Percentiles rank a stretch among this genome's conserved stretches.
Conservation (phyloP, 1,284 basidiomycete genomes). For the Moesziomyces sp. region DNA sequence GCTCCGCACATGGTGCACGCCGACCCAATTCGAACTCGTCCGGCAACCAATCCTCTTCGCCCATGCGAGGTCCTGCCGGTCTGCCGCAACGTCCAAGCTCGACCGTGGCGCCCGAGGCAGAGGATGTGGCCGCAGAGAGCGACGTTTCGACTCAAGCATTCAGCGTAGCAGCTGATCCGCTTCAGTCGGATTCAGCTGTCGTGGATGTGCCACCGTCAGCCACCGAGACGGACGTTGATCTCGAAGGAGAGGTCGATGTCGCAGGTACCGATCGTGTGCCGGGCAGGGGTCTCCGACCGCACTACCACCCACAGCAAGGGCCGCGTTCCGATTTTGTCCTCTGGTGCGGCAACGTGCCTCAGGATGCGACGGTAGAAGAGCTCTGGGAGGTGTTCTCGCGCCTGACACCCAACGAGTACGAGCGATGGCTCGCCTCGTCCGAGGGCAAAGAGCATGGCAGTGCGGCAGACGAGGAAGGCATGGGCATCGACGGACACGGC, state of each 20-base stretch:
- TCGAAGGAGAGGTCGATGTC: slow-evolving; percentile 9
- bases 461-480: neutral
- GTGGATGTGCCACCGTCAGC: neutral
- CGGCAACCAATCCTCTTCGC: slow-evolving; percentile 18
- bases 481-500: slow-evolving; percentile 70
- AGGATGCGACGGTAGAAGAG: slow-evolving; percentile 85
- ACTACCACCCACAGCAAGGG: slow-evolving; percentile 51
- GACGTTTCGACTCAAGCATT: slow-evolving; percentile 1
- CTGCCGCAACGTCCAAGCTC: slow-evolving; percentile 17
- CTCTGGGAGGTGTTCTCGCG: slow-evolving; percentile 82
- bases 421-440: slow-evolving; percentile 14
- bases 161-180: slow-evolving; percentile 2
- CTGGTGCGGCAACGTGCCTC: slow-evolving; percentile 91
- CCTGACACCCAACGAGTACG: slow-evolving; percentile 35
- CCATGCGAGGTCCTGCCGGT: slow-evolving; percentile 9
- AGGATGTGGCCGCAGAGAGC: neutral
- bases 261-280: slow-evolving; percentile 28
- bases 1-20: slow-evolving; percentile 4
- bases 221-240: slow-evolving; percentile 6
- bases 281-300: slow-evolving; percentile 36
- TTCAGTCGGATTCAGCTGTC: neutral
- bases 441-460: slow-evolving; percentile 15
- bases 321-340: slow-evolving; percentile 91
- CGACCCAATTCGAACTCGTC: slow-evolving; percentile 31
- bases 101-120: neutral